Evolutionary conservation across 2,329 filamentous ascomycete genomes (phyloP), one percentile per base, ranked within the genome.

Genomic region (Sporothrix curviconia): DNA sequence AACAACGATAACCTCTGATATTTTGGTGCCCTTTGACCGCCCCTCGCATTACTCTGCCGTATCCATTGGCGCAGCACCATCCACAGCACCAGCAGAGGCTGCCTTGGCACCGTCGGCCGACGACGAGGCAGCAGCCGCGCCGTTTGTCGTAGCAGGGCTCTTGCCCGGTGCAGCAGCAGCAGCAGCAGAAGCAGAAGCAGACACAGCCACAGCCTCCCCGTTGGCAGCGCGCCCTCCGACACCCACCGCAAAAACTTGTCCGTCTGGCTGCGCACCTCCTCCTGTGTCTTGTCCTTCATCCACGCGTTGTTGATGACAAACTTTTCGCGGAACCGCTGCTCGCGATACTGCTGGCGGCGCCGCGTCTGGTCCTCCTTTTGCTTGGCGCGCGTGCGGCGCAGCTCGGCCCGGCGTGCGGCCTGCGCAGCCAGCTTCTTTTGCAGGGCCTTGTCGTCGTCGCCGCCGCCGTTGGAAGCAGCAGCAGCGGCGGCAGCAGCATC

Each of bases 251-350:
- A 72, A 64, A 78, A 83, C 58, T 81, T 80, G 66, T 85, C 82
- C 73, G 92, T 92, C 63, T 84, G 84, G 70, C 86, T 82, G 67
- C 87, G 78, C n/a, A 87, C 84, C 65, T 87, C 82, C 63, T 88
- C 88, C 72, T 89, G 87, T 69, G 86, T 87, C 72, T 90, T 76
- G 56, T 89, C 88, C 71, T 90, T 83, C 70, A 95, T 78, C 72
- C 91, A 92, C 61, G 89, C 81, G 59, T 86, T 85, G 78, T 92
- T 88, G 73, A 86, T 86, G 61, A 95, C 83, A 70, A 90, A 77
- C 78, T 92, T 94, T 78, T 94, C 87, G 68, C 80, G 79, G 75
- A 89, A 70, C 64, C 76, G 72, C 65, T 81, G 75, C 25, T 73
- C 72, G 7, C 73, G 71, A 25, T 72, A 67, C 58, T 76, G 74